Evolutionary conservation across 106 monocot genomes (phyloP), one percentile per base, ranked within the genome.

Genomic region (Acorus calamus): DNA sequence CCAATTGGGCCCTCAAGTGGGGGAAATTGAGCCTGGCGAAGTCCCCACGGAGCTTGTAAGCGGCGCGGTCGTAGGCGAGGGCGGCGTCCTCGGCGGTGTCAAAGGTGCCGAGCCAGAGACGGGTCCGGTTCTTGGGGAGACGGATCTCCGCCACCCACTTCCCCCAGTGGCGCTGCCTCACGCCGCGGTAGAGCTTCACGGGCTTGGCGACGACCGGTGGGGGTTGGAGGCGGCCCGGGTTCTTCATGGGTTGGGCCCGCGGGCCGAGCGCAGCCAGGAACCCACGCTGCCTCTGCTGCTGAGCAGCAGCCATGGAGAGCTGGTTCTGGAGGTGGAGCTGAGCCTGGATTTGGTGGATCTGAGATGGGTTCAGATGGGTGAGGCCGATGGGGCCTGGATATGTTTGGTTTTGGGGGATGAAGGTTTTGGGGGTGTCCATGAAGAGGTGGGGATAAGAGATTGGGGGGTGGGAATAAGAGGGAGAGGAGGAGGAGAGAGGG

Each of bases 31-130:
- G 83, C 43, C 85, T 57, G 4, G 93, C 93, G 50, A 64, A 68
- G 60, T 93, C 93, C 28, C 93, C 93, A 2, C 93, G 74, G 52
- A 93, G 78, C 55, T 80, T 78, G 83, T 71, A 93, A 5, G 93
- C 85, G 42, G 93, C 93, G 49, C 66, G 53, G 80, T 93, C 93
- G 63, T 93, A 93, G 52, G 93, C 89, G 58, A 84, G 44, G 57
- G 93, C 93, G 4, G 93, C 93, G 62, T 89, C 83, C 57, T 93
- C 86, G n/a, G 89, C 89, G 11, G 93, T 83, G 73, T 93, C 93
- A 50, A 89, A 93, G 60, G 86, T 86, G 9, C 86, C 86, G 42
- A 86, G 79, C 86, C 86, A 86, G 8, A 86, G 76, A 47, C 86
- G 78, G n/a, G 79, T 79, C 12, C 86, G 74, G 66, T 76, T 86